Evolutionary conservation across 306 rosid genomes (phyloP).

Genomic region (Corylus americana): DNA sequence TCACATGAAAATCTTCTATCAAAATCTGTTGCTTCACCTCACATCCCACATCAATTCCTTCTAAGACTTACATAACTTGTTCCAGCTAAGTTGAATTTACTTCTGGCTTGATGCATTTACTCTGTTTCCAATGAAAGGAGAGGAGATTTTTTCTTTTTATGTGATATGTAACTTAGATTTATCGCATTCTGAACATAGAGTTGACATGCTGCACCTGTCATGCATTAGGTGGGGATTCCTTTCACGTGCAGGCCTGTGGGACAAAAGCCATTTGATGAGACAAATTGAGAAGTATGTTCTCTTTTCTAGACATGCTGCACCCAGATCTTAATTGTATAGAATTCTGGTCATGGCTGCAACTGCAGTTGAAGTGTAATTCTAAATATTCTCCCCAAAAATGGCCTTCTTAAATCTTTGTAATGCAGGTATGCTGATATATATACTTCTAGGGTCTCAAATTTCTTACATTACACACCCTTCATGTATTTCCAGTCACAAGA

Average conservation of each 20-base stretch:
- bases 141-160: background rate
- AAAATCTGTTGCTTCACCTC: background rate
- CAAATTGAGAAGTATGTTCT: conserved; percentile 90
- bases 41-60: background rate
- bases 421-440: conserved; percentile 95
- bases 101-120: background rate
- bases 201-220: conserved; percentile 27
- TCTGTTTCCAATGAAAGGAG: background rate
- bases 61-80: background rate
- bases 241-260: conserved; percentile 97
- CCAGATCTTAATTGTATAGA: conserved; percentile 10
- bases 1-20: background rate
- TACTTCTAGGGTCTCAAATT: conserved; percentile 96
- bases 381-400: conserved; percentile 1
- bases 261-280: conserved; percentile 97
- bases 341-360: conserved; percentile 4
- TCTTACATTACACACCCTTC: conserved; percentile 86
- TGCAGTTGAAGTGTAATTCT: background rate
- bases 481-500: conserved; percentile 96
- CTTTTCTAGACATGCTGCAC: conserved; percentile 17
- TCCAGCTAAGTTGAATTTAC: background rate
- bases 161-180: background rate
- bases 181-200: background rate
- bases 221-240: conserved; percentile 92
- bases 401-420: conserved; percentile 12